These are phyloP conservation scores for Naganishia albida DNA, from an alignment of 1,284 basidiomycete genomes.

Conservation along the genomic window DNA sequence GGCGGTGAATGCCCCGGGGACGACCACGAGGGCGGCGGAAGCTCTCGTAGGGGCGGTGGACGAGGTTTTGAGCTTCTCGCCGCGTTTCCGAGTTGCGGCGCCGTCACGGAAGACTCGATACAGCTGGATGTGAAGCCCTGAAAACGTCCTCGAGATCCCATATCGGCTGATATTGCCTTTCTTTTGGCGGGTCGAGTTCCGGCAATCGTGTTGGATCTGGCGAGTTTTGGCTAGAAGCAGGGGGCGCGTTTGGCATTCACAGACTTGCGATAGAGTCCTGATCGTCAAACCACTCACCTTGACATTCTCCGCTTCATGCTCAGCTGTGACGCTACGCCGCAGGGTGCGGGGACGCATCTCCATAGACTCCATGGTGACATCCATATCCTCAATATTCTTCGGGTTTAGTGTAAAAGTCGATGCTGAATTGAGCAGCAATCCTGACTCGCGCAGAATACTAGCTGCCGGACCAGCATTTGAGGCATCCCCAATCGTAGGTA, in stretches of 20 bases:
- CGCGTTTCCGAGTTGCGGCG: background rate
- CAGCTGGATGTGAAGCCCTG: background rate
- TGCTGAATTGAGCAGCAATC: conserved; percentile 12
- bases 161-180: conserved; percentile 19
- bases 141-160: conserved; percentile 17
- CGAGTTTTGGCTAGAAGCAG: conserved; percentile 9
- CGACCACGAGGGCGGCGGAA: conserved; percentile 34
- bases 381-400: background rate
- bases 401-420: background rate
- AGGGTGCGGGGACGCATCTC: conserved; percentile 17
- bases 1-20: conserved; percentile 34
- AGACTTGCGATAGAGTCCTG: background rate
- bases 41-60: conserved; percentile 33
- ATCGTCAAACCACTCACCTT: conserved; percentile 4
- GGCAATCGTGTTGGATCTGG: conserved; percentile 10
- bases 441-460: conserved; percentile 12
- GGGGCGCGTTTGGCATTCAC: too few relatives aligned
- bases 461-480: background rate
- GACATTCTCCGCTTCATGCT: conserved; percentile 1
- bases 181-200: conserved; percentile 12
- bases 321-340: conserved; percentile 6
- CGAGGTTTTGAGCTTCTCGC: conserved; percentile 12
- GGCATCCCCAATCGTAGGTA: background rate
- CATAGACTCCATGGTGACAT: conserved; percentile 13
- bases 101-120: conserved; percentile 1